phyloP scores from a whole-genome alignment of 257 asterid species.

The Solanum pinnatisectum region DNA sequence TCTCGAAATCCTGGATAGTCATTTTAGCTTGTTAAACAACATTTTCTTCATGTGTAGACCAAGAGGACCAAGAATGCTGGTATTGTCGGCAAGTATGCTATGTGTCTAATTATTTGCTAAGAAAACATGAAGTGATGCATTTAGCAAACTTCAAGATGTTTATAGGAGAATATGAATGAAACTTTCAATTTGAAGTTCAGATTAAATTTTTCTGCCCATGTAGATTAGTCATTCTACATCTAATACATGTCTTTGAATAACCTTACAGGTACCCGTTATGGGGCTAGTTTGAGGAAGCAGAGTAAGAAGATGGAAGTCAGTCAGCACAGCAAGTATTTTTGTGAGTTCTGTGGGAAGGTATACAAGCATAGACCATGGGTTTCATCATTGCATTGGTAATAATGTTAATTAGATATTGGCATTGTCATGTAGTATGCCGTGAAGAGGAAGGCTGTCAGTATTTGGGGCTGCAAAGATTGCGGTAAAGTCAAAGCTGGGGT shows the following conservation, averaged over 20 bases:
- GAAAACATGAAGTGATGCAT: not conserved
- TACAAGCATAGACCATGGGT: not conserved
- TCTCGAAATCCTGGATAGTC: not conserved
- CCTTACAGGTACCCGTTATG: slow-evolving; percentile 4
- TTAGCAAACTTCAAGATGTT: not conserved
- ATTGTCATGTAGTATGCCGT: slow-evolving; percentile 34
- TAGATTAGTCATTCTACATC: not conserved
- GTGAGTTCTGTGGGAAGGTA: slow-evolving; percentile 21
- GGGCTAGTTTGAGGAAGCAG: slow-evolving; percentile 12
- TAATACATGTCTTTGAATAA: not conserved
- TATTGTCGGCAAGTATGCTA: slow-evolving; percentile 85
- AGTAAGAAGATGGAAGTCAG: slow-evolving; percentile 21
- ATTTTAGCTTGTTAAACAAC: not conserved
- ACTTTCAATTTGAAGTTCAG: not conserved
- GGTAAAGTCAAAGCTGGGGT: slow-evolving; percentile 67
- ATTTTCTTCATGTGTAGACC: slow-evolving; percentile 34
- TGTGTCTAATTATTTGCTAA: not conserved
- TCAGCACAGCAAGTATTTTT: slow-evolving; percentile 21
- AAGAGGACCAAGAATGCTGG: slow-evolving; percentile 91
- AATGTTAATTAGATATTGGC: not conserved
- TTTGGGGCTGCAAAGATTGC: slow-evolving; percentile 69
- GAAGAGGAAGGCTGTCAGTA: slow-evolving; percentile 61
- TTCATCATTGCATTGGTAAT: not conserved
- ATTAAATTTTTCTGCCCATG: not conserved
- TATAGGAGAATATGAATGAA: not conserved